Percentiles rank a stretch among this genome's conserved stretches.
phyloP scores from a whole-genome alignment of 2,329 filamentous ascomycete species.

The Aureobasidium sp. region DNA sequence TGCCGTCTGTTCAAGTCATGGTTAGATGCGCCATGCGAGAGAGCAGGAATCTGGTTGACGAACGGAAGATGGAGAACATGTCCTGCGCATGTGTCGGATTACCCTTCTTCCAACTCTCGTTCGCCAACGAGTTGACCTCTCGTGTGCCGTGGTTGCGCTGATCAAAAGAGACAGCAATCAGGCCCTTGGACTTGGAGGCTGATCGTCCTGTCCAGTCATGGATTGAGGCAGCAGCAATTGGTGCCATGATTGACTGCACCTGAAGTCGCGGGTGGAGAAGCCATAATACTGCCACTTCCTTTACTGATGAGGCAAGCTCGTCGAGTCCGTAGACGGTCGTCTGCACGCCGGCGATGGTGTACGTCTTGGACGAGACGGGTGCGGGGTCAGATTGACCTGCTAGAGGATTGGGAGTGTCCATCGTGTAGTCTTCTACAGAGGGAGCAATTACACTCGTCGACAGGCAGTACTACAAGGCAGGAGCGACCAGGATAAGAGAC shows the following conservation, averaged over 20 bases:
- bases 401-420: slow-evolving; percentile 6
- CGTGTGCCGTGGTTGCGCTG: slow-evolving; percentile 85
- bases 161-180: slow-evolving; percentile 81
- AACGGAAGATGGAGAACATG: slow-evolving; percentile 73
- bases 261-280: slow-evolving; percentile 74
- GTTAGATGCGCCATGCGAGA: background rate
- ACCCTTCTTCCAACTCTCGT: slow-evolving; percentile 69
- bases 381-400: background rate
- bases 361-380: slow-evolving; percentile 53
- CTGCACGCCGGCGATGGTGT: slow-evolving; percentile 69
- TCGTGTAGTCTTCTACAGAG: background rate
- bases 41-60: slow-evolving; percentile 22
- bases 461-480: background rate
- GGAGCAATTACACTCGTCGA: background rate
- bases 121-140: slow-evolving; percentile 57
- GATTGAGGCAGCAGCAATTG: slow-evolving; percentile 61
- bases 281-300: slow-evolving; percentile 71
- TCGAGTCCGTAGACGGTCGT: slow-evolving; percentile 73
- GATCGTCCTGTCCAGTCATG: slow-evolving; percentile 54
- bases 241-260: slow-evolving; percentile 64
- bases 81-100: slow-evolving; percentile 80
- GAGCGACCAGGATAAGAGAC: background rate
- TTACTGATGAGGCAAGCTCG: slow-evolving; percentile 53
- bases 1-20: slow-evolving; percentile 45
- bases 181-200: slow-evolving; percentile 38